Base-by-base conservation (phyloP, 1,284 basidiomycete species). In the Sanguinoderma infundibulare region DNA sequence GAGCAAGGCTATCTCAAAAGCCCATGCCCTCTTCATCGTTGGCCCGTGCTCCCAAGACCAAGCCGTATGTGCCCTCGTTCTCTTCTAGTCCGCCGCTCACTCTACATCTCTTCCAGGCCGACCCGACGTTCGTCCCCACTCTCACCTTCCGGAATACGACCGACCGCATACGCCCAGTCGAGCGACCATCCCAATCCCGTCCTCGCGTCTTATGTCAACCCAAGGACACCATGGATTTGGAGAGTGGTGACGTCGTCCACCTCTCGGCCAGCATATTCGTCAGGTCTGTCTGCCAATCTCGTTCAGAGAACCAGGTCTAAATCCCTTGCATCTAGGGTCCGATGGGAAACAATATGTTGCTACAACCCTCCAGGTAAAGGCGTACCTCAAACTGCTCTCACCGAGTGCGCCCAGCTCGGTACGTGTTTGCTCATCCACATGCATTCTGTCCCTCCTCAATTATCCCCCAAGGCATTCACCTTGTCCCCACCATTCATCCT, bases 1-100 rank as follows among this genome's bases (percentile, higher is more conserved):
- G 56, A 81, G 79, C 75, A 86, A 85, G 69, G 86, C 83, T 67
- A 78, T 91, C 57, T 91, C 89, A 0, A 78, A 79, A 38, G 75
- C 82, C 36, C 86, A 90, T 67, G 83, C 82, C 46, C 72, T 79
- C 46, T 81, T 91, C 57, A 72, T 75, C 14, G 84, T 91, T 8
- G 84, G 80, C 1, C 66, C 75, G 5, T 85, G 78, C 61, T 72
- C 81, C 0, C 68, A 73, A 14, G 81, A 84, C 36, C 79, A 88
- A 62, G 79, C 80, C 60, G 90, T 90, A 65, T 59, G 87, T 78
- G 46, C 12, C 9, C 52, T 10, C 53, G 28, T 30, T 15, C 15
- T 47, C 4, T 49, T 51, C 26, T 9, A 12, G 24, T 55, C 44
- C 22, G 20, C 8, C n/a, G 30, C 38, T 57, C 9, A 22, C 39